Percentiles rank a stretch among this genome's conserved stretches.
These are phyloP conservation scores for Diplodia scrobiculata DNA, from an alignment of 2,329 filamentous ascomycete species.

Conservation along the genomic window DNA sequence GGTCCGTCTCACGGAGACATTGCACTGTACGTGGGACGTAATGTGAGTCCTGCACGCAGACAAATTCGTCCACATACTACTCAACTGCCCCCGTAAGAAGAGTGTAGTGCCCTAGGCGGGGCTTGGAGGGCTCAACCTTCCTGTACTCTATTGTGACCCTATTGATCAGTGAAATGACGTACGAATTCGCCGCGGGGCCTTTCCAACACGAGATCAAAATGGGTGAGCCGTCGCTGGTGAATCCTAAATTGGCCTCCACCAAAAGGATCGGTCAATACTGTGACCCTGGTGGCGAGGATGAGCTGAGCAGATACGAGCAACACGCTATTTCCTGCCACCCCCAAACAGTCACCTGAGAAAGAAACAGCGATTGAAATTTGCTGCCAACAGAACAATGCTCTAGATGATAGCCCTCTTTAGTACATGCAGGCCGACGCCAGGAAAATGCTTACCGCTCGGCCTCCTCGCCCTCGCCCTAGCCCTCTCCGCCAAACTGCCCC, in stretches of 20 bases:
- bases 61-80: too few species aligned
- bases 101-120: too few species aligned
- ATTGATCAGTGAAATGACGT: too few species aligned
- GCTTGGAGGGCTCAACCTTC: too few species aligned
- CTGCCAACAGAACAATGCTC: not conserved
- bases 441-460: slow-evolving; percentile 1
- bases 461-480: not conserved
- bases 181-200: too few species aligned
- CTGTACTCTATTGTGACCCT: too few species aligned
- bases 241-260: not conserved
- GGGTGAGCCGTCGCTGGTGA: not conserved
- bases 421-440: not conserved
- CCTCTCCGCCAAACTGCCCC: slow-evolving; percentile 50
- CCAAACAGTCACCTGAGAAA: not conserved
- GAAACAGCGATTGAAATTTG: not conserved
- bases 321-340: not conserved
- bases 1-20: not conserved
- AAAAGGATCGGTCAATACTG: not conserved
- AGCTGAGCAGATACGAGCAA: not conserved
- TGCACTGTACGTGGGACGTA: too few species aligned
- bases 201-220: not conserved
- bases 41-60: too few species aligned
- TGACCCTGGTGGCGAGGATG: not conserved
- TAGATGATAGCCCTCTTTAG: slow-evolving; percentile 10
- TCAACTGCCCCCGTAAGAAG: too few species aligned